Conservation (phyloP, 495 filamentous ascomycete genomes). For the Daldinia childiae region DNA sequence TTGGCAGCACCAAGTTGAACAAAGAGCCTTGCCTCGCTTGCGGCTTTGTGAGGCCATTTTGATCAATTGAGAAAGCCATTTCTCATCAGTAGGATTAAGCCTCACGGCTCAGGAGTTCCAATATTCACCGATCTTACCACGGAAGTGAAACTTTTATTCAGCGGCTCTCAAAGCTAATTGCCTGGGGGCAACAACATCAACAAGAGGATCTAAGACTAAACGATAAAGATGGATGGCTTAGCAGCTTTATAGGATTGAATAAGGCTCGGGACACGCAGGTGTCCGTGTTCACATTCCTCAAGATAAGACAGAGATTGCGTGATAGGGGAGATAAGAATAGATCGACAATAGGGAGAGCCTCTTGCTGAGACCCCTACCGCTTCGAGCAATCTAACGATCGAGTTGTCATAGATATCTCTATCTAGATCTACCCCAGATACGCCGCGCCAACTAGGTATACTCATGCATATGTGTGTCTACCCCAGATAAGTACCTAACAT, state of each 20-base stretch:
- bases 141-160: neutral
- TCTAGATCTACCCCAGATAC: conserved; percentile 35
- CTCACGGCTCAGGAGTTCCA: neutral
- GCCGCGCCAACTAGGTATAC: neutral
- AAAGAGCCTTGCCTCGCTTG: conserved; percentile 37
- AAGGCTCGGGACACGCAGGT: conserved; percentile 23
- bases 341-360: conserved; percentile 36
- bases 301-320: conserved; percentile 44
- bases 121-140: neutral
- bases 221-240: conserved; percentile 24
- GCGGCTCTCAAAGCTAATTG: conserved; percentile 3
- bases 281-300: conserved; percentile 34
- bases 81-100: conserved; percentile 1
- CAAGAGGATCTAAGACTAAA: conserved; percentile 1
- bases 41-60: conserved; percentile 39
- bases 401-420: conserved; percentile 35
- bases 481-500: conserved; percentile 15
- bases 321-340: conserved; percentile 41
- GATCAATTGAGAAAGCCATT: conserved; percentile 35
- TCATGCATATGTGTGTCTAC: conserved; percentile 24
- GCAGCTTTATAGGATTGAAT: conserved; percentile 33
- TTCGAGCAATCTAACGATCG: conserved; percentile 26
- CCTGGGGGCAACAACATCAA: conserved; percentile 5
- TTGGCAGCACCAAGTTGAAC: conserved; percentile 23
- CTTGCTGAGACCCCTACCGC: conserved; percentile 29